Conservation (phyloP, 2,329 filamentous ascomycete species). For the Lachnellula willkommii region DNA sequence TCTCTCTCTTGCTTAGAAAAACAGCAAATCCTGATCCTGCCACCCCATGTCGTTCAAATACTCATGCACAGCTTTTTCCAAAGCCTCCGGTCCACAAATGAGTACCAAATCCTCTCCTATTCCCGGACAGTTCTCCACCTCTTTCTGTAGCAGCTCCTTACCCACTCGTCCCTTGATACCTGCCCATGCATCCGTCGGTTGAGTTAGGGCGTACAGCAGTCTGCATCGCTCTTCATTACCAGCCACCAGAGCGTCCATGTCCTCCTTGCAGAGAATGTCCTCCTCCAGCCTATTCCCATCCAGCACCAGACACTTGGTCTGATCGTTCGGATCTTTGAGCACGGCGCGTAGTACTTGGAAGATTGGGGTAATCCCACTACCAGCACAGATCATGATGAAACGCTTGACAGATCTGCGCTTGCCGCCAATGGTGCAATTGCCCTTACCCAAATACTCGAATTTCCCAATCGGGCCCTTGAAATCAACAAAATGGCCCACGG, state of each 20-base stretch:
- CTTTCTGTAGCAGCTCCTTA: conserved; percentile 53
- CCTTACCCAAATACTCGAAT: conserved; percentile 70
- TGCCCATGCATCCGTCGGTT: conserved; percentile 58
- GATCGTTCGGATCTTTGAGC: conserved; percentile 57
- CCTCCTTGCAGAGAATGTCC: conserved; percentile 74
- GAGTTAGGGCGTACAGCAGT: conserved; percentile 64
- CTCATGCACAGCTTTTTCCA: conserved; percentile 63
- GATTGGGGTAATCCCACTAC: conserved; percentile 88
- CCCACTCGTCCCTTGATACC: conserved; percentile 65
- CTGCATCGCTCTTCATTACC: conserved; percentile 53
- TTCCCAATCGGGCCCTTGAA: conserved; percentile 87
- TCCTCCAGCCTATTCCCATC: conserved; percentile 72
- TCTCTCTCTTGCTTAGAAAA: conserved; percentile 55
- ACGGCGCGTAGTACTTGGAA: conserved; percentile 76
- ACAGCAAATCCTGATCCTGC: conserved; percentile 65
- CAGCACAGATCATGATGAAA: conserved; percentile 83
- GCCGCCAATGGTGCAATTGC: conserved; percentile 56
- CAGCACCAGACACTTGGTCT: conserved; percentile 65
- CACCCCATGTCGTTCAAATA: conserved; percentile 61
- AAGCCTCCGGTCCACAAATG: conserved; percentile 69
- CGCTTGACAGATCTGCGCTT: conserved; percentile 52
- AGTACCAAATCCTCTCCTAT: conserved; percentile 65
- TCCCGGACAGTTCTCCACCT: conserved; percentile 47
- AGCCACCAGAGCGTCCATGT: conserved; percentile 60
- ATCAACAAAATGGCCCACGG: conserved; percentile 67